Conservation (phyloP, 2,329 filamentous ascomycete genomes). For the Colletotrichum scovillei region DNA sequence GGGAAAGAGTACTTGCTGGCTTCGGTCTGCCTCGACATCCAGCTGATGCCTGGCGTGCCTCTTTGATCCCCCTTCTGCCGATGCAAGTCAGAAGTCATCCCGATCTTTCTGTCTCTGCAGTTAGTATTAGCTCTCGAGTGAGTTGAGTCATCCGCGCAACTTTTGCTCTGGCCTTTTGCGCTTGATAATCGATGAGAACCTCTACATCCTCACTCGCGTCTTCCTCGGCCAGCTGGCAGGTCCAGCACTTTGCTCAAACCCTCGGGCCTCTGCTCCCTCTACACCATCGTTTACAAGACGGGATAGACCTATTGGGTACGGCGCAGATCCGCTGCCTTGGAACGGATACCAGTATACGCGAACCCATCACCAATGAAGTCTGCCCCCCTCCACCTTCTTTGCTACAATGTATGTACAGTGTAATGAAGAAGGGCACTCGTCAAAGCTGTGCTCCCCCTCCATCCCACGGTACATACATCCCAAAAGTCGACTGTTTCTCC, state of each 20-base stretch:
- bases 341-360: constrained; percentile 21
- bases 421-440: not conserved
- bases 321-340: constrained; percentile 15
- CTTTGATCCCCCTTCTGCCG: not conserved
- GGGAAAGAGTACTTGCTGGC: not conserved
- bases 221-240: not conserved
- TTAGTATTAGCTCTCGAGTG: not conserved
- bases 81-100: not conserved
- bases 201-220: not conserved
- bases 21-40: not conserved
- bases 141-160: not conserved
- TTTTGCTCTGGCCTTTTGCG: not conserved
- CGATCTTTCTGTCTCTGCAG: not conserved
- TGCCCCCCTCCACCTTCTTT: not conserved
- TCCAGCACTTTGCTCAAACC: not conserved
- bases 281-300: constrained; percentile 30
- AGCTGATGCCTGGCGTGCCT: constrained; percentile 7
- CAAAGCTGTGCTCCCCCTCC: not conserved
- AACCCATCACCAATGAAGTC: constrained; percentile 4
- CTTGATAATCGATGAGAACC: not conserved
- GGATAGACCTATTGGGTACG: constrained; percentile 16
- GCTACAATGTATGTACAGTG: not conserved
- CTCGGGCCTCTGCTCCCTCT: constrained; percentile 23
- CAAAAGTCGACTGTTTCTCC: not conserved
- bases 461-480: not conserved